These are phyloP conservation scores for Citrus australasica DNA, from an alignment of 345 rosid species.

Conservation along the genomic window DNA sequence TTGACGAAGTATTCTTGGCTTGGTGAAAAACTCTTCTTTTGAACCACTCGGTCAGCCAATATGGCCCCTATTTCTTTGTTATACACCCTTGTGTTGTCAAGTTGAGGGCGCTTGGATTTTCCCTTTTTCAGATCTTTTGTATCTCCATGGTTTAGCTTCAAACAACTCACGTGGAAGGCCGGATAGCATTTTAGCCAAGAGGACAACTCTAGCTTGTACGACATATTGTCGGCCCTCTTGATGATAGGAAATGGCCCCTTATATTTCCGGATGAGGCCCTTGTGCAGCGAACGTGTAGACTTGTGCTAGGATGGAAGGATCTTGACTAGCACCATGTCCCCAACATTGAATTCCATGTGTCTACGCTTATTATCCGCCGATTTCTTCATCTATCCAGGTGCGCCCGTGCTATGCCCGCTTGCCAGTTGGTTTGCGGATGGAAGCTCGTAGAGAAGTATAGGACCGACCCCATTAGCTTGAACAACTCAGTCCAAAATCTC, in stretches of 20 bases:
- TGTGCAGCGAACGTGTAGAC: background rate
- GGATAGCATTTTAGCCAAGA: too few relatives aligned
- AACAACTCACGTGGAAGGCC: fast-evolving
- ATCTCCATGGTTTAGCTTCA: background rate
- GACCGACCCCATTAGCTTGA: background rate
- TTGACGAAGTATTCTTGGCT: too few relatives aligned
- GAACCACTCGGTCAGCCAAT: too few relatives aligned
- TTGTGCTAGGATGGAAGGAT: background rate
- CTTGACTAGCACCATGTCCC: too few relatives aligned
- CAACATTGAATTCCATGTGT: too few relatives aligned
- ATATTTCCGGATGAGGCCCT: fast-evolving
- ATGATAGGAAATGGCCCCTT: background rate
- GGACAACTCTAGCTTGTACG: too few relatives aligned
- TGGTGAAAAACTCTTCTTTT: too few relatives aligned
- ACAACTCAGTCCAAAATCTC: background rate
- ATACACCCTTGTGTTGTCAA: too few relatives aligned
- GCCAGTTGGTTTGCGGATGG: background rate
- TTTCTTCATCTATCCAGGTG: background rate
- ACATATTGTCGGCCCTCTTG: too few relatives aligned
- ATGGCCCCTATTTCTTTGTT: too few relatives aligned
- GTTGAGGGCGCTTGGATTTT: too few relatives aligned
- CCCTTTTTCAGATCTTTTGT: fast-evolving
- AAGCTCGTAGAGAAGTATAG: background rate
- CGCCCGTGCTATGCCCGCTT: background rate
- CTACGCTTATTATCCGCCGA: too few relatives aligned